Base-by-base conservation (phyloP, 2,329 filamentous ascomycete genomes). In the Tolypocladium pustulatum region DNA sequence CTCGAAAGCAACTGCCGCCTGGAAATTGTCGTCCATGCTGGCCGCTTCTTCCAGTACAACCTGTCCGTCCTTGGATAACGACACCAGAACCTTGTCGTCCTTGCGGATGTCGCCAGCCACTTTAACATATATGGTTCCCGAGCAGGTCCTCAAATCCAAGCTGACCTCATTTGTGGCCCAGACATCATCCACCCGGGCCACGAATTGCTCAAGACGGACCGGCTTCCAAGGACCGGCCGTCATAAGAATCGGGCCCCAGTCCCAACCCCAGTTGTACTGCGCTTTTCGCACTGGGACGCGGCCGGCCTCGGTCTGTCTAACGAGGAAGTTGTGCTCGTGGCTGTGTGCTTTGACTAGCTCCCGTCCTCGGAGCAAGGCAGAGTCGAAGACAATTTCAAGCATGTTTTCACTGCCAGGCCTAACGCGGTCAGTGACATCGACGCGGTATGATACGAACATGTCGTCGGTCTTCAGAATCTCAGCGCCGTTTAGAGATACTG, bases 221-320 rank as follows among this genome's bases (percentile, higher is more conserved):
- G 84, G 80, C 61, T 81, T 81, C 87, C 88, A 91, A 3, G 84
- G 82, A 0, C 85, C 85, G 10, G 78, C 80, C 0, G 83, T 85
- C 68, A 84, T 78, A 56, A 87, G 64, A 8, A 85, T 76, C 1
- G 85, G 85, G 0, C 85, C 86, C 86, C 85, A 88, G 65, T 89
- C 85, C 85, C 85, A 89, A 5, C 86, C 84, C 83, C 83, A 89
- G 63, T 87, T 81, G 63, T 85, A 88, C 68, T 88, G 86, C 0
- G 85, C 82, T 66, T 88, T 89, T n/a, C 86, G 74, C 0, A 71
- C 66, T 0, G 63, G 60, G 9, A 71, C 58, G 3, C 68, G 63
- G 37, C 72, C 68, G 25, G 70, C 66, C 57, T 72, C 83, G 58
- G 64, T 82, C 74, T 65, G 80, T 70, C 68, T 82, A 60, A 68